Evolutionary conservation across 2,329 filamentous ascomycete species (phyloP).

Genomic region (Nannizziopsis barbatae): DNA sequence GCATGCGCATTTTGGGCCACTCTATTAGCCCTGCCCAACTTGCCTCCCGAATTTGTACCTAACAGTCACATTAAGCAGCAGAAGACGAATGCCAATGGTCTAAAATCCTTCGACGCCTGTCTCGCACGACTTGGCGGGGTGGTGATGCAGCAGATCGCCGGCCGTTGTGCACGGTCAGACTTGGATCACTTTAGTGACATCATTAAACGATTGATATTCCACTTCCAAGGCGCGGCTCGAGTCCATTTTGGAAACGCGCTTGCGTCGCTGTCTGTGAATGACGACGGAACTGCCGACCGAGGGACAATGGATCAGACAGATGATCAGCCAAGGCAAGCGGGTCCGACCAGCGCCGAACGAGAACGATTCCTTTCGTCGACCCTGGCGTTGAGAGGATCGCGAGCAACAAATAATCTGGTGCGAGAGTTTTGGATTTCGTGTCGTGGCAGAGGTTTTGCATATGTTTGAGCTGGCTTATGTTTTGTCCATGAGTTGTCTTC

Average conservation of each 20-base stretch:
- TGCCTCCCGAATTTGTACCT: conserved; percentile 12
- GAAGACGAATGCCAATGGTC: conserved; percentile 1
- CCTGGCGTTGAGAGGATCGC: conserved; percentile 29
- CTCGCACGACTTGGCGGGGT: conserved; percentile 31
- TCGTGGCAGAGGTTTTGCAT: conserved; percentile 33
- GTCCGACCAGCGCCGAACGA: conserved; percentile 28
- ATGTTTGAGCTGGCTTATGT: conserved; percentile 21
- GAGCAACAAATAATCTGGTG: conserved; percentile 31
- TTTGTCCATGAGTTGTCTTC: not conserved
- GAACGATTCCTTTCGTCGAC: conserved; percentile 34
- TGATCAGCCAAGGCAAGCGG: conserved; percentile 13
- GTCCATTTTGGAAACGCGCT: conserved; percentile 29
- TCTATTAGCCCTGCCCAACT: conserved; percentile 27
- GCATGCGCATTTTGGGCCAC: conserved; percentile 36
- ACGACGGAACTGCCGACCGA: not conserved
- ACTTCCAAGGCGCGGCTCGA: conserved; percentile 32
- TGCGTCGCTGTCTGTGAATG: conserved; percentile 18
- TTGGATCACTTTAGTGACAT: conserved; percentile 33
- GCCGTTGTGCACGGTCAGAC: conserved; percentile 37
- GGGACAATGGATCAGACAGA: conserved; percentile 8
- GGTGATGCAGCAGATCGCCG: conserved; percentile 33
- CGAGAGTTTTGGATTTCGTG: conserved; percentile 37
- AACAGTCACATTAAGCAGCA: not conserved
- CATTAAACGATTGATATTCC: conserved; percentile 33
- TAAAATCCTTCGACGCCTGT: conserved; percentile 26